phyloP scores from a whole-genome alignment of 495 filamentous ascomycete genomes.

The Penicillium bialowiezense region DNA sequence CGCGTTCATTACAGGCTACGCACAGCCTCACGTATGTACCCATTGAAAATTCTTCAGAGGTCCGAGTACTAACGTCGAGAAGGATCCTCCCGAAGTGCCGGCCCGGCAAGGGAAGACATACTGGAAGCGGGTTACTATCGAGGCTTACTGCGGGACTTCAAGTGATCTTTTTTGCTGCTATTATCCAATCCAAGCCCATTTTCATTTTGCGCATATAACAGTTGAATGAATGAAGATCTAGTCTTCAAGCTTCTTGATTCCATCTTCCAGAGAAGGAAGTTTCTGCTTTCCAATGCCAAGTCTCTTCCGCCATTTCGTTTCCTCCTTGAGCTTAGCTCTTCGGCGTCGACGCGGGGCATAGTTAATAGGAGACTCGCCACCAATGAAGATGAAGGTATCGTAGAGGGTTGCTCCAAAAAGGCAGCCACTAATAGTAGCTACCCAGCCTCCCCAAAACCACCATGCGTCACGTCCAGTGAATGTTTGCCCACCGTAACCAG shows the following conservation, averaged over 20 bases:
- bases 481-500: constrained; percentile 46
- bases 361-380: constrained; percentile 48
- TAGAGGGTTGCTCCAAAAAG: constrained; percentile 50
- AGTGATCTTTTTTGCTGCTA: no score
- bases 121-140: no score
- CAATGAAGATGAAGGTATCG: constrained; percentile 49
- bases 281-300: neutral
- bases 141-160: no score
- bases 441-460: constrained; percentile 54
- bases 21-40: no score
- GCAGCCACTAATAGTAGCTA: constrained; percentile 46
- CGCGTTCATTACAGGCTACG: no score
- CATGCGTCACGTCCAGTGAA: constrained; percentile 43
- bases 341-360: constrained; percentile 9
- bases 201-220: no score
- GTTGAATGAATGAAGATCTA: no score
- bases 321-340: neutral
- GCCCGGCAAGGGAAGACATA: no score
- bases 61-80: no score
- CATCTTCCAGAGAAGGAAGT: neutral
- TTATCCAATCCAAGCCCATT: no score
- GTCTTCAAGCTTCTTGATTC: neutral
- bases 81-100: no score
- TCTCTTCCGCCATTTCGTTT: neutral
- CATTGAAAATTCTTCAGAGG: no score